phyloP scores from a whole-genome alignment of 2,329 filamentous ascomycete species.

The Phialemoniopsis sp. region DNA sequence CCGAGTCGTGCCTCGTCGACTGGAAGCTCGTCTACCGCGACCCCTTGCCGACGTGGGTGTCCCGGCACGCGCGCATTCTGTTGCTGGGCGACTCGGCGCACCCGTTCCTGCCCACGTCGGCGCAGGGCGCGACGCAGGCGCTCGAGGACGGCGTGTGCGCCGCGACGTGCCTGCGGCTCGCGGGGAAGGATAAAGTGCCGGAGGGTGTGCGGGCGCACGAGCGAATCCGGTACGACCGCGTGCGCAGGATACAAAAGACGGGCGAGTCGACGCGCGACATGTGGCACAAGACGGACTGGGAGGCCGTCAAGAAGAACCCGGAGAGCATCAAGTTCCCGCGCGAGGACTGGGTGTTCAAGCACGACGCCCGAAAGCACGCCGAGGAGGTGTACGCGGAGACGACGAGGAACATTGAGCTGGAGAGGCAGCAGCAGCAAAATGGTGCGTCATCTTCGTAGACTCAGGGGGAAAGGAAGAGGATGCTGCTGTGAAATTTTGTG shows the following conservation, averaged over 20 bases:
- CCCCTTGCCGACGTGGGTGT: conserved; percentile 44
- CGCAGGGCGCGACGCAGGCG: conserved; percentile 44
- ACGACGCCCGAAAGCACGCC: conserved; percentile 34
- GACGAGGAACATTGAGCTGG: no score
- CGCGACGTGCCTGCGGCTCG: conserved; percentile 33
- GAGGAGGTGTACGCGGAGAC: conserved; percentile 16
- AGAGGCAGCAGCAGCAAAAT: no score
- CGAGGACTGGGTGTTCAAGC: conserved; percentile 38
- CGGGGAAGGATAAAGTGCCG: not conserved
- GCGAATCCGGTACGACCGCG: conserved; percentile 35
- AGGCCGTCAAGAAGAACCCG: conserved; percentile 36
- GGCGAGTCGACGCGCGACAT: conserved; percentile 38
- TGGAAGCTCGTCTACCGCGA: conserved; percentile 48
- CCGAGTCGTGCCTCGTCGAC: conserved; percentile 33
- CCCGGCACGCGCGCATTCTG: conserved; percentile 33
- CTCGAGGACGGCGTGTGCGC: conserved; percentile 46
- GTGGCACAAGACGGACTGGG: conserved; percentile 46
- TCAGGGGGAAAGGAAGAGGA: no score
- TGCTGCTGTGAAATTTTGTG: no score
- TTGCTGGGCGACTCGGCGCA: conserved; percentile 46
- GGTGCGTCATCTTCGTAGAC: no score
- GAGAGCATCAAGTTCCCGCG: conserved; percentile 36
- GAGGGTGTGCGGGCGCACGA: conserved; percentile 27
- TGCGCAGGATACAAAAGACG: conserved; percentile 36
- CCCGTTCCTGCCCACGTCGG: conserved; percentile 42